A percentile compares a stretch with the other conserved stretches of the same genome.
phyloP scores from a whole-genome alignment of 2,329 filamentous ascomycete genomes.

The Bipolaris oryzae region DNA sequence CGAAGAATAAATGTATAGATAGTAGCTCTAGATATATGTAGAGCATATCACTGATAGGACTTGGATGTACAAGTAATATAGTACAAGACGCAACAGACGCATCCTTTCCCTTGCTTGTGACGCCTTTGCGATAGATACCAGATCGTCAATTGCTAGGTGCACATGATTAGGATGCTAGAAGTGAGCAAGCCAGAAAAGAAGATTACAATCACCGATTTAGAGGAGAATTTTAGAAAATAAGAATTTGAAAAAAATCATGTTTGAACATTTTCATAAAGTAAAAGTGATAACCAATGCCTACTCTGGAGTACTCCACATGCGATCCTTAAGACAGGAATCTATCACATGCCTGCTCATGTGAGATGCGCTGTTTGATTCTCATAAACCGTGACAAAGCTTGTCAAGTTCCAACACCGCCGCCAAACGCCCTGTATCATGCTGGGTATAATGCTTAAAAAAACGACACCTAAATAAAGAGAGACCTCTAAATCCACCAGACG shows the following conservation, averaged over 20 bases:
- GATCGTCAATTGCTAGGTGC: too few species aligned
- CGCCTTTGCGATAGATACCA: too few species aligned
- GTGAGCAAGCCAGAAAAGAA: too few species aligned
- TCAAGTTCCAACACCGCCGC: neutral
- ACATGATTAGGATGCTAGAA: too few species aligned
- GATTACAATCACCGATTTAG: too few species aligned
- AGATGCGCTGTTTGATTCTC: neutral
- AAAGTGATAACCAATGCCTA: neutral
- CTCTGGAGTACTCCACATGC: neutral
- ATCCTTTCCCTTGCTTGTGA: too few species aligned
- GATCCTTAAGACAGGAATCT: neutral
- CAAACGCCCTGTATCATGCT: conserved; percentile 20
- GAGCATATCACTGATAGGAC: too few species aligned
- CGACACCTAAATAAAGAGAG: conserved; percentile 10
- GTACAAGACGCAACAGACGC: too few species aligned
- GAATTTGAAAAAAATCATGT: neutral
- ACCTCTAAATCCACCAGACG: neutral
- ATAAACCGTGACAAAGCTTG: neutral
- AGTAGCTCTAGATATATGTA: too few species aligned
- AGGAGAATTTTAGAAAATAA: too few species aligned
- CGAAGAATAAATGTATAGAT: too few species aligned
- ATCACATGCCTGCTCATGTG: neutral
- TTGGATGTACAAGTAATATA: too few species aligned
- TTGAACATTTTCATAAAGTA: neutral
- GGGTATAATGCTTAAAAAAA: conserved; percentile 28